Percentiles rank a stretch among this genome's conserved stretches.
phyloP scores from a whole-genome alignment of 208 protist species.

The Novymonas esmeraldas region DNA sequence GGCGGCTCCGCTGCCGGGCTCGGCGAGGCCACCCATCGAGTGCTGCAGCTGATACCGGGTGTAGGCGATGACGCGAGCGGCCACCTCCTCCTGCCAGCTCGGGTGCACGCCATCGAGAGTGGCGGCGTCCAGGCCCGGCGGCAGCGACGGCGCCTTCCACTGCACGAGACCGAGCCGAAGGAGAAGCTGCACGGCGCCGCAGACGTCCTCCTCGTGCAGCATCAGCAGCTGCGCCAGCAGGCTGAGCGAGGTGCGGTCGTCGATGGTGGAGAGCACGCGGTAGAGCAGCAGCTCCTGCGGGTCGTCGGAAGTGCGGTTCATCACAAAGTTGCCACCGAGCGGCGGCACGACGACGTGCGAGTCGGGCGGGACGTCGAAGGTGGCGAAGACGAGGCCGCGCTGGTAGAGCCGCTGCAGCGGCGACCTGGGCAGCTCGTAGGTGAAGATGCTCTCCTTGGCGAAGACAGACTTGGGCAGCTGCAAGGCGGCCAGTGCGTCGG shows the following conservation, averaged over 20 bases:
- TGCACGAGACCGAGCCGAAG: slow-evolving; percentile 90
- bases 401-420: slow-evolving; percentile 73
- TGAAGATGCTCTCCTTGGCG: slow-evolving; percentile 39
- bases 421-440: slow-evolving; percentile 57
- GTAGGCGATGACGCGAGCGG: slow-evolving; percentile 23
- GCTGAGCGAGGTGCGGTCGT: slow-evolving; percentile 93
- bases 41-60: slow-evolving; percentile 29
- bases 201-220: slow-evolving; percentile 90
- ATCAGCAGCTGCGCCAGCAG: slow-evolving; percentile 93
- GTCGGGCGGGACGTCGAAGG: slow-evolving; percentile 85
- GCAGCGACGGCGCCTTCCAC: slow-evolving; percentile 51
- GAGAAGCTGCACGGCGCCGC: slow-evolving; percentile 90
- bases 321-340: slow-evolving; percentile 95
- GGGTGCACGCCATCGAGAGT: slow-evolving; percentile 47
- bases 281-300: slow-evolving; percentile 97
- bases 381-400: slow-evolving; percentile 89
- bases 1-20: background rate
- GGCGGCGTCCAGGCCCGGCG: slow-evolving; percentile 24
- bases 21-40: slow-evolving; percentile 16
- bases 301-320: slow-evolving; percentile 96
- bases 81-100: slow-evolving; percentile 55
- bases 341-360: slow-evolving; percentile 94
- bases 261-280: slow-evolving; percentile 94
- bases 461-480: slow-evolving; percentile 20
- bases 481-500: slow-evolving; percentile 17